These are phyloP conservation scores for Mortierella antarctica DNA, from an alignment of 192 early-diverging fungal genomes.

Conservation along the genomic window DNA sequence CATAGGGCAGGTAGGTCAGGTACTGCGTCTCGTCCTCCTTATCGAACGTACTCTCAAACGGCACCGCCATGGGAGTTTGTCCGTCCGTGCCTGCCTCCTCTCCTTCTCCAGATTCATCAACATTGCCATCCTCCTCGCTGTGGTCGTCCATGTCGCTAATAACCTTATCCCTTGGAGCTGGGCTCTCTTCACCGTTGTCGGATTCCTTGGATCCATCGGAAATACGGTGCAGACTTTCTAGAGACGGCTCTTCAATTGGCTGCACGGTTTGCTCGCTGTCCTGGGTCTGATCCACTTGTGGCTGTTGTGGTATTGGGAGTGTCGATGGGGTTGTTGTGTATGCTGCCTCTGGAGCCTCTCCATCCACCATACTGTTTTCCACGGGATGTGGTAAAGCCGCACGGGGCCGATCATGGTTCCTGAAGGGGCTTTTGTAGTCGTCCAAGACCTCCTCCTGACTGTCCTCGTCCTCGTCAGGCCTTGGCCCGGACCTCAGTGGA, in stretches of 20 bases:
- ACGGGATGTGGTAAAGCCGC: slow-evolving; percentile 28
- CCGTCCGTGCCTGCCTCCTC: background rate
- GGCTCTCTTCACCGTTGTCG: slow-evolving; percentile 9
- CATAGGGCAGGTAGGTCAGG: slow-evolving; percentile 48
- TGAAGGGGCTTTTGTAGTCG: slow-evolving; percentile 15
- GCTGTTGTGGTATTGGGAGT: background rate
- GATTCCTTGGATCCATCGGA: slow-evolving; percentile 2
- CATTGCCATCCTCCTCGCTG: slow-evolving; percentile 3
- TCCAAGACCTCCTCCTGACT: background rate
- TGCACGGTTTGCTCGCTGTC: background rate
- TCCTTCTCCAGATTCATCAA: background rate
- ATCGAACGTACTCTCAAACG: slow-evolving; percentile 38
- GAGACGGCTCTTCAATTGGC: background rate
- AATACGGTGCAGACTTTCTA: too few species aligned
- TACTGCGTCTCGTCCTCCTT: slow-evolving; percentile 21
- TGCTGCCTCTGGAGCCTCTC: background rate
- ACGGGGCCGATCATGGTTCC: slow-evolving; percentile 39
- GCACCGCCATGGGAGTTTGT: background rate
- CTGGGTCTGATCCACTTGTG: background rate
- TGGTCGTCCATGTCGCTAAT: background rate
- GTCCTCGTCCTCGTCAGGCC: slow-evolving; percentile 9
- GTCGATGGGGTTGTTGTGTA: slow-evolving; percentile 8
- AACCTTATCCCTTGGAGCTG: background rate
- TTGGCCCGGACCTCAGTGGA: slow-evolving; percentile 12
- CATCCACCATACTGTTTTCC: slow-evolving; percentile 12